Base-by-base conservation (phyloP, 495 filamentous ascomycete genomes). In the Bombardia bombarda region DNA sequence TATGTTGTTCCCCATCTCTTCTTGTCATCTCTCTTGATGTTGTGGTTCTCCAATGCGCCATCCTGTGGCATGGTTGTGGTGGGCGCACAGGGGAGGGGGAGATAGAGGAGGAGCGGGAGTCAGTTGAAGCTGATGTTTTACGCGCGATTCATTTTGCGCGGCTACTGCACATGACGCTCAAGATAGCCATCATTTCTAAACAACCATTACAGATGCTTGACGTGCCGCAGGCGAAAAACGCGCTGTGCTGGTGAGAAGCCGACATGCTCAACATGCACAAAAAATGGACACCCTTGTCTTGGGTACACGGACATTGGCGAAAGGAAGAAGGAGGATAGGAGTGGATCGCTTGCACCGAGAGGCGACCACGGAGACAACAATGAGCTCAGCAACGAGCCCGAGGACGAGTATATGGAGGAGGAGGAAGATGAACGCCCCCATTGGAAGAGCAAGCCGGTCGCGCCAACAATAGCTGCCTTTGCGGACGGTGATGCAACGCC, bases 191-290 rank as follows among this genome's bases (percentile, higher is more conserved):
- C n/a, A n/a, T 35, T 56, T 56, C 62, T 63, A 54, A 63, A 43
- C 42, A 12, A 19, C 18, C 18, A 39, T 40, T 50, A n/a, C 51
- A 86, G 83, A 50, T 87, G 85, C 65, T 70, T 80, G 46, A 90
- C 84, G 41, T 87, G 84, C 63, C 80, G 85, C 60, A 86, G 82
- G 55, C 76, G 86, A 62, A 90, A 90, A 66, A 89, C 85, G 43
- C 75, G 86, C 61, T 90, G 86, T 58, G 86, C 83, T 20, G 86
- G 85, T 43, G 82, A 86, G 65, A 78, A 80, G 49, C 82, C 82
- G 60, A 72, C 76, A 2, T 88, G 84, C 62, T 79, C 80, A 44
- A 88, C 84, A 18, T 88, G 84, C 53, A 73, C 73, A 34, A 82
- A 86, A 50, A 84, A 83, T 59, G 82, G 83, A 14, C 83, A 88